Base-by-base conservation (phyloP, 768 basidiomycete species). In the Boletellus ananiceps region DNA sequence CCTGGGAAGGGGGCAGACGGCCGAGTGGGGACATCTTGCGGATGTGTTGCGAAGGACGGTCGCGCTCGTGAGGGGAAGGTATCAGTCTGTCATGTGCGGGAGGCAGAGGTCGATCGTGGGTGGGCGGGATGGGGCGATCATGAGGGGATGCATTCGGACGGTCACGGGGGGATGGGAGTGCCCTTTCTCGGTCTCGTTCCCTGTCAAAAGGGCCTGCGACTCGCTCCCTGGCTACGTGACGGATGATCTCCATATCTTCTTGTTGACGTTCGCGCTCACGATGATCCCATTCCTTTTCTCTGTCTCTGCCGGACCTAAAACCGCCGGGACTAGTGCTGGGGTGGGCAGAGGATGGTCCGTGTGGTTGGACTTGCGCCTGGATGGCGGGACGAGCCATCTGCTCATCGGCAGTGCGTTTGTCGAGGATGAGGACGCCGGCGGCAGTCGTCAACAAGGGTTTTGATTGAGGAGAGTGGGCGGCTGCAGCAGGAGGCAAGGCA, bases 401-500 rank as follows among this genome's bases (percentile, higher is more conserved):
- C 18, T 65, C 63, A 19, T 65, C 63, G 8, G 57, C 64, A 6
- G 64, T 67, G 31, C 61, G 66, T 31, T 66, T 55, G 42, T 66
- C 66, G 41, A 66, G 64, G 40, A 65, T 55, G 50, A 65, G 63
- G 25, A 57, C 52, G 29, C 63, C 63, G 0, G 55, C 50, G 5
- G 64, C n/a, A 5, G 57, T 68, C 5, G 57, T 60, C 57, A 60
- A 27, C 47, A 66, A 51, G 5, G 57, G 21, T 27, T 59, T 68
- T 23, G 64, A 56, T 37, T 62, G 35, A 6, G 65, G 59, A 1
- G 66, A 62, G 12, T 68, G 66, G 31, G 66, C 52, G 45, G 57
- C 65, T 68, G 42, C 39, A 34, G 31, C 27, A 29, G 29, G 29
- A 29, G 7, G 29, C 29, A 11, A 29, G 29, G 29, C 29, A 27